A percentile compares a stretch with the other conserved stretches of the same genome.
Conservation (phyloP, 345 rosid genomes). For the Aurinia saxatilis region DNA sequence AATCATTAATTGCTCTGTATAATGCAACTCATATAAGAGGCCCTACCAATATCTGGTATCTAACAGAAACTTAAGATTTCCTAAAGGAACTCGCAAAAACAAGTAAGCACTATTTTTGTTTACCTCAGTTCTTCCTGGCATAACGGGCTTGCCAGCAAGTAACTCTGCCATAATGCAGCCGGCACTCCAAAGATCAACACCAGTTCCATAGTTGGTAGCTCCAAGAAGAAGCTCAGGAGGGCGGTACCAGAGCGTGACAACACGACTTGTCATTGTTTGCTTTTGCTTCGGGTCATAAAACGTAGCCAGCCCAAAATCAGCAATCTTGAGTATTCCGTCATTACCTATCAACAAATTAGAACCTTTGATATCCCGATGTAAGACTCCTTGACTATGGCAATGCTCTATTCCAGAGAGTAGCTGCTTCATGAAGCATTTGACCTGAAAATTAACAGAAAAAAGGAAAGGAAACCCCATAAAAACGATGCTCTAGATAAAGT, state of each 20-base stretch:
- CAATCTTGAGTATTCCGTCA: constrained; percentile 72
- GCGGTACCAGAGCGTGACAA: constrained; percentile 95
- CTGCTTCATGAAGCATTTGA: constrained; percentile 85
- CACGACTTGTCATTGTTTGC: constrained; percentile 81
- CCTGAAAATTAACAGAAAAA: constrained; percentile 27
- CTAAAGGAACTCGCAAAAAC: not conserved
- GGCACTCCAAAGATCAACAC: constrained; percentile 95
- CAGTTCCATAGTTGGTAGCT: constrained; percentile 57
- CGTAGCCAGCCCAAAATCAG: constrained; percentile 91
- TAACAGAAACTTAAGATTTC: not conserved
- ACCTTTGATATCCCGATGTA: constrained; percentile 89
- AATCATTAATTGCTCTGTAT: not conserved
- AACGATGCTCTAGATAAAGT: not conserved
- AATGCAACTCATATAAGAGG: not conserved
- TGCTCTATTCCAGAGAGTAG: constrained; percentile 83
- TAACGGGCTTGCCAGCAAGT: constrained; percentile 76
- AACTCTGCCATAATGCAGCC: constrained; percentile 94
- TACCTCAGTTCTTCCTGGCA: constrained; percentile 96
- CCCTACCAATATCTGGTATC: not conserved
- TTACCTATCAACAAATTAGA: constrained; percentile 78
- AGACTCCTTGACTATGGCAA: constrained; percentile 71
- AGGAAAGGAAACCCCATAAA: not conserved
- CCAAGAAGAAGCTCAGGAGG: constrained; percentile 96
- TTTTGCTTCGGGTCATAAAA: constrained; percentile 52
- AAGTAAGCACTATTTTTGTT: not conserved